Conservation (phyloP, 768 basidiomycete species). For the Omphalotus guepiniiformis region DNA sequence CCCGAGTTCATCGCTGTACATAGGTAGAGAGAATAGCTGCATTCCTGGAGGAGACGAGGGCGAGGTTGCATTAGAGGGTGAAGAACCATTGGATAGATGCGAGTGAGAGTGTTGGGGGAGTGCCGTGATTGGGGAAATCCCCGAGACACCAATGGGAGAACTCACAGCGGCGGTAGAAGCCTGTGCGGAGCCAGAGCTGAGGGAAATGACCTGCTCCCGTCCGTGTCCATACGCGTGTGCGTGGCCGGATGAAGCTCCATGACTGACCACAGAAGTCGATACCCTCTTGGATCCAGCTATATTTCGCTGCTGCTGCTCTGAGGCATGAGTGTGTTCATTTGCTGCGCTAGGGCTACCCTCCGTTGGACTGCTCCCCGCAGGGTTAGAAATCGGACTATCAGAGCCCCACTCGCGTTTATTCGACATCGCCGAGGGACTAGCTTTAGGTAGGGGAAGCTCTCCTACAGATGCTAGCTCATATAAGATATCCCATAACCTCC, state of each 20-base stretch:
- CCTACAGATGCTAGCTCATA: conserved; percentile 71
- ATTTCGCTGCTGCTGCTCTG: background rate
- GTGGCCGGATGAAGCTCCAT: background rate
- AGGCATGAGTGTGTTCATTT: background rate
- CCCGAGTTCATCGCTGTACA: conserved; percentile 41
- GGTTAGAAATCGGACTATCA: conserved; percentile 36
- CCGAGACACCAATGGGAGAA: background rate
- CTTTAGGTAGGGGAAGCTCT: conserved; percentile 61
- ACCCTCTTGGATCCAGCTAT: conserved; percentile 6
- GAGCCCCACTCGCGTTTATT: conserved; percentile 64
- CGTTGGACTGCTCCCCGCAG: background rate
- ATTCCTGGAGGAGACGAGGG: background rate
- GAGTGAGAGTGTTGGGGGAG: background rate
- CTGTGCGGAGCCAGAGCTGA: background rate
- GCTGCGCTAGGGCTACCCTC: background rate
- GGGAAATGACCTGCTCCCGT: too few species aligned
- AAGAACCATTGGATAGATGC: background rate
- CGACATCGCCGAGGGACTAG: conserved; percentile 40
- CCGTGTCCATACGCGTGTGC: too few species aligned
- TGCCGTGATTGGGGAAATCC: background rate
- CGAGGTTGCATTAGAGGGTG: background rate
- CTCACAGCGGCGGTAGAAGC: background rate
- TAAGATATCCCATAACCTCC: conserved; percentile 48
- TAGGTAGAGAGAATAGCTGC: conserved; percentile 28
- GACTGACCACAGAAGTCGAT: background rate